These are phyloP conservation scores for Terfezia claveryi DNA, from an alignment of 495 filamentous ascomycete species.

Conservation along the genomic window DNA sequence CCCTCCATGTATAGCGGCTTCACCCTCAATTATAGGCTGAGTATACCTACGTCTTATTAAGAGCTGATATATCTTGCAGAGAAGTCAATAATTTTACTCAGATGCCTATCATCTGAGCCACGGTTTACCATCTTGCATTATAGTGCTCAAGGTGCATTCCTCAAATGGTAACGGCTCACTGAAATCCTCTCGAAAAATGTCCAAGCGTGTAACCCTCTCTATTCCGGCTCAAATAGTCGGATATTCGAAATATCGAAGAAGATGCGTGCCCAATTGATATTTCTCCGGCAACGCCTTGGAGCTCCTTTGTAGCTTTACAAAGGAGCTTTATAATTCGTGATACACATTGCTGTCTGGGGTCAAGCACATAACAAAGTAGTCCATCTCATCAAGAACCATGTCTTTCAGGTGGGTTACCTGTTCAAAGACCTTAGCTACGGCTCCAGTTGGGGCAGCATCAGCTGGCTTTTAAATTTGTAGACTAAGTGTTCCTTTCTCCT, in stretches of 20 bases:
- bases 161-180: constrained; percentile 12
- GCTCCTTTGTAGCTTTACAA: too few relatives aligned
- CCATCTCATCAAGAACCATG: constrained; percentile 16
- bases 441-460: not conserved
- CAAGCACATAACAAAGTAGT: constrained; percentile 12
- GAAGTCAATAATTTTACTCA: not conserved
- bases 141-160: constrained; percentile 13
- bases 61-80: not conserved
- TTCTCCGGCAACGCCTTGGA: constrained; percentile 5
- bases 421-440: constrained; percentile 6
- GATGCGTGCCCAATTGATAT: constrained; percentile 1
- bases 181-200: constrained; percentile 16
- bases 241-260: too few relatives aligned
- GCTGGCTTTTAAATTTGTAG: not conserved
- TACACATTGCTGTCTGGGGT: constrained; percentile 12
- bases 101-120: constrained; percentile 6
- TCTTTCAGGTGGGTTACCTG: constrained; percentile 10
- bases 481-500: not conserved
- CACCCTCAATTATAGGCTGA: constrained; percentile 10
- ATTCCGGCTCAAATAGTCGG: too few relatives aligned
- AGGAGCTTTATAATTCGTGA: constrained; percentile 13
- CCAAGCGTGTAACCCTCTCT: too few relatives aligned
- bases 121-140: constrained; percentile 5
- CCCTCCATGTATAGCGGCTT: constrained; percentile 5
- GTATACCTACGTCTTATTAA: not conserved